A percentile compares a stretch with the other conserved stretches of the same genome.
Conservation (phyloP, 768 basidiomycete species). For the Phanerodontia chrysosporium region DNA sequence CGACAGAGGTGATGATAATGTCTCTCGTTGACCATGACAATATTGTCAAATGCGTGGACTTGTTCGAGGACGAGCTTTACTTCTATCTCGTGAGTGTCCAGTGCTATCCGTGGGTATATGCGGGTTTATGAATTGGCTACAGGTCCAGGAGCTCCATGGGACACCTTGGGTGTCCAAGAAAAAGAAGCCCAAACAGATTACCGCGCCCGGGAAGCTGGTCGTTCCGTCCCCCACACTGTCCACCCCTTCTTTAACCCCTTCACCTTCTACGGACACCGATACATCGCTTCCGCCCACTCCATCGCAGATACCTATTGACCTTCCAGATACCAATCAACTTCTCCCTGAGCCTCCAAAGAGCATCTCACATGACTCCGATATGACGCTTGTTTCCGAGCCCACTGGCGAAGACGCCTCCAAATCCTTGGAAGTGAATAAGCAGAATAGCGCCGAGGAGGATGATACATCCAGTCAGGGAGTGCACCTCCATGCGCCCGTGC, state of each 20-base stretch:
- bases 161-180: conserved; percentile 70
- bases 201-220: conserved; percentile 23
- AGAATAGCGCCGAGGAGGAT: background rate
- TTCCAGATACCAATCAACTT: background rate
- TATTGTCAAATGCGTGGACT: conserved; percentile 77
- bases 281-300: conserved; percentile 42
- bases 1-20: conserved; percentile 79
- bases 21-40: conserved; percentile 71
- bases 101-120: background rate
- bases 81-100: conserved; percentile 72
- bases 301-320: conserved; percentile 8
- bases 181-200: conserved; percentile 25
- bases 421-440: background rate
- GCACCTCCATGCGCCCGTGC: conserved; percentile 11
- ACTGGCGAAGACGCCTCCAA: background rate
- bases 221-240: conserved; percentile 51
- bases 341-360: background rate
- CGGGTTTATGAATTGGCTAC: background rate
- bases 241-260: conserved; percentile 56
- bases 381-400: background rate
- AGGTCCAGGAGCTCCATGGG: conserved; percentile 94
- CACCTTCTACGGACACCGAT: conserved; percentile 44
- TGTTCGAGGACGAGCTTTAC: conserved; percentile 80
- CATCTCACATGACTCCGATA: background rate
- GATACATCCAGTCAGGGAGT: background rate